Evolutionary conservation across 2,329 filamentous ascomycete genomes (phyloP), one percentile per base, ranked within the genome.

Genomic region (Diaporthe citri): DNA sequence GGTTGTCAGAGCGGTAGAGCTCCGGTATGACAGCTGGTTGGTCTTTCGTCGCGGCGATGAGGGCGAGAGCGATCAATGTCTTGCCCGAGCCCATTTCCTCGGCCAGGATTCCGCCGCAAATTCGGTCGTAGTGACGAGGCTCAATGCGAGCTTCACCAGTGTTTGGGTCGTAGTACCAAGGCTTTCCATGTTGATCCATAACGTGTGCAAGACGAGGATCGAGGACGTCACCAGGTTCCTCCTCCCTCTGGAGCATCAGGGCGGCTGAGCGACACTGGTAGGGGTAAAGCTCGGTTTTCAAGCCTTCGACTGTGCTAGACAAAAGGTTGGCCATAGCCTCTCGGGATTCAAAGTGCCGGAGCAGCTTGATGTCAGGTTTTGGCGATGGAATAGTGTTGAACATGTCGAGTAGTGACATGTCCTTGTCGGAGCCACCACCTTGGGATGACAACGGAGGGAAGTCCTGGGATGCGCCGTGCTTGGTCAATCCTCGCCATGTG

Each of bases 71-170:
- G 15, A 98, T 97, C 36, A 98, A 84, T 0, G 96, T 98, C 85
- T 98, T 98, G 0, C 96, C 96, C 0, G 90, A 85, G 8, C 93
- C 93, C 94, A 96, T 96, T 77, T 94, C 93, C 80, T 97, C 94
- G 0, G 94, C 93, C 20, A 95, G 85, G 20, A 96, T 93, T 3
- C 95, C 96, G 46, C 96, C 95, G 74, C 89, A 88, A 7, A 92
- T 89, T 36, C 91, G 89, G 59, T 97, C 95, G 78, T 96, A 98
- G 75, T 90, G 90, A 3, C 89, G 88, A 15, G 94, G 92, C n/a
- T 93, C 90, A 48, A 87, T 87, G 0, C 94, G 81, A 64, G 95
- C 88, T 0, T 87, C 86, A 0, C 91, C 90, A 22, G 90, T 88
- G 59, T 92, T 89, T 7, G 89, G 86, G 76, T 96, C 93, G 77